Evolutionary conservation across 2,329 filamentous ascomycete genomes (phyloP), one percentile per base, ranked within the genome.

Genomic region (Calcarisporium arbuscula): DNA sequence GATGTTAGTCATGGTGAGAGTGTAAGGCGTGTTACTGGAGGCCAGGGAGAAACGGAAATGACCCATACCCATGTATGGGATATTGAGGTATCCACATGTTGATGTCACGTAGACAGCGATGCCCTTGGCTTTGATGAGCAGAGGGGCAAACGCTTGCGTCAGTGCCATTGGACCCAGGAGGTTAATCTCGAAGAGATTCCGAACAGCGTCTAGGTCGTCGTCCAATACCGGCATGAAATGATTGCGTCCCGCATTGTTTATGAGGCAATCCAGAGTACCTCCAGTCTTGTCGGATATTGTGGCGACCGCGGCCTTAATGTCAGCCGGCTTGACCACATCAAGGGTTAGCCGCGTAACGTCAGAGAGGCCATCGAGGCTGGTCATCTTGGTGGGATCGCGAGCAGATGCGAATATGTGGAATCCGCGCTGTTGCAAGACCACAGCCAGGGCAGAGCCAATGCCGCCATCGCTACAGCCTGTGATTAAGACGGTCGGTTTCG

Each of bases 141-240:
- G 43, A 17, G 47, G 49, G 7, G 46, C 32, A 40, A 66, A 68
- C 0, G 54, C 52, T 23, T 68, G 56, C 6, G 53, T 53, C 31
- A 62, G 51, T n/a, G 44, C 41, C 10, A 67, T 30, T 3, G 48
- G 35, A 3, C 55, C 58, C 52, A 57, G 66, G 28, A 62, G 42
- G 44, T 69, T 69, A 23, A 61, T 46, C 8, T 67, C 61, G 36
- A 60, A 34, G 3, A 51, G 16, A 0, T 45, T 40, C 1, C 38
- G 39, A 0, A 39, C 32, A 19, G 45, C 46, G 2, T 42, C 25
- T 3, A 45, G 30, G 3, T 52, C 47, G 4, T 45, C 29, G 8
- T 52, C 43, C 2, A 51, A 15, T 0, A 54, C 28, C 1, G 51
- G 50, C 49, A 47, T 53, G 4, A 34, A 42, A 25, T 50, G 48